phyloP scores from a whole-genome alignment of 129 eudicot species.

The Logfia minima region DNA sequence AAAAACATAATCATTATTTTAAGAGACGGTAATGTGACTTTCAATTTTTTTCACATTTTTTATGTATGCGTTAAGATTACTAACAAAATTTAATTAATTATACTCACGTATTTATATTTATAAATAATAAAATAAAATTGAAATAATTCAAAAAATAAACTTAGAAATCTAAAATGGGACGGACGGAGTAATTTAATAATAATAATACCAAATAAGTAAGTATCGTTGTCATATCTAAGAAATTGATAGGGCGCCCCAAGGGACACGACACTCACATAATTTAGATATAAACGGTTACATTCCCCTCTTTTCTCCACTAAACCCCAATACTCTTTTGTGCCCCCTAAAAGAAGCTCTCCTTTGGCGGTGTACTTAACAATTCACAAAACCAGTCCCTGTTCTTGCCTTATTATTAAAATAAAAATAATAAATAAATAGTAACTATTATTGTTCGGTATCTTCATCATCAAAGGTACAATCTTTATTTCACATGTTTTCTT shows the following conservation, averaged over 20 bases:
- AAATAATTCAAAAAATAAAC: too few relatives aligned
- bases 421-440: too few relatives aligned
- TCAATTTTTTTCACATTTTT: too few relatives aligned
- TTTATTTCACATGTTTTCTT: constrained; percentile 18
- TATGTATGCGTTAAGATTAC: too few relatives aligned
- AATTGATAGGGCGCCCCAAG: constrained; percentile 10
- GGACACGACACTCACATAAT: background rate
- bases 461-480: constrained; percentile 26
- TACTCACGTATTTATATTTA: too few relatives aligned
- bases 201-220: background rate
- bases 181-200: too few relatives aligned
- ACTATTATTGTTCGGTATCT: background rate
- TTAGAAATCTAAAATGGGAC: too few relatives aligned
- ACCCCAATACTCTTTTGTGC: constrained; percentile 23
- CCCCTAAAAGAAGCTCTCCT: background rate
- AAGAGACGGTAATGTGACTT: too few relatives aligned
- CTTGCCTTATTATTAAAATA: constrained; percentile 1
- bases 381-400: background rate
- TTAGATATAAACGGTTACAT: background rate
- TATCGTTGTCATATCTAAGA: background rate
- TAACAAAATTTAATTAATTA: too few relatives aligned
- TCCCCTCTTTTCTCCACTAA: constrained; percentile 24
- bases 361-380: constrained; percentile 33
- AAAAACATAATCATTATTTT: too few relatives aligned
- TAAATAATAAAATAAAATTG: too few relatives aligned